A percentile compares a stretch with the other conserved stretches of the same genome.
These are phyloP conservation scores for Pseudofabraea citricarpa DNA, from an alignment of 2,329 filamentous ascomycete species.

Conservation along the genomic window DNA sequence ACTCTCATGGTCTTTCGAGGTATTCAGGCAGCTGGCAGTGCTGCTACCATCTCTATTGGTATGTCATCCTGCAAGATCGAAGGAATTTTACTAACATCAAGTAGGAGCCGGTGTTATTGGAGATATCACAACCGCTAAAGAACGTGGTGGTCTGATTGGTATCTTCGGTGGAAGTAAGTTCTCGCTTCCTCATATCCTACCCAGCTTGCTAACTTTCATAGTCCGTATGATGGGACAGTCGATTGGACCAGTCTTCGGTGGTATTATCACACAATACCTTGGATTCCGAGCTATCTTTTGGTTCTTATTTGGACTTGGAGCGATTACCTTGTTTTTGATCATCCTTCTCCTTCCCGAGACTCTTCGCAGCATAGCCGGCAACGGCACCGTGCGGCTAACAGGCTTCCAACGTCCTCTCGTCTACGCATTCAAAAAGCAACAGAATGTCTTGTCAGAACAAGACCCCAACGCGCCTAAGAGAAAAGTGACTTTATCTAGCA, in stretches of 20 bases:
- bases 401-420: slow-evolving; percentile 36
- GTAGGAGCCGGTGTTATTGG: slow-evolving; percentile 34
- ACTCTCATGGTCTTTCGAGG: slow-evolving; percentile 40
- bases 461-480: slow-evolving; percentile 10
- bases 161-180: slow-evolving; percentile 32
- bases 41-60: slow-evolving; percentile 43
- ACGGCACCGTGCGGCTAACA: slow-evolving; percentile 32
- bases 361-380: slow-evolving; percentile 31
- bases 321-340: slow-evolving; percentile 31
- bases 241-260: slow-evolving; percentile 39
- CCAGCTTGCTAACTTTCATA: slow-evolving; percentile 11
- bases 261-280: slow-evolving; percentile 28
- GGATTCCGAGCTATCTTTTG: slow-evolving; percentile 35
- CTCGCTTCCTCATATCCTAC: background rate
- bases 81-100: background rate
- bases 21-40: slow-evolving; percentile 42
- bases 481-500: slow-evolving; percentile 28
- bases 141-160: slow-evolving; percentile 34
- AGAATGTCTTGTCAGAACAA: slow-evolving; percentile 6
- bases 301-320: slow-evolving; percentile 34
- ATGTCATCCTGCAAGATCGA: slow-evolving; percentile 3
- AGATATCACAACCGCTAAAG: slow-evolving; percentile 32
- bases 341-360: slow-evolving; percentile 37
- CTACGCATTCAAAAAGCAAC: slow-evolving; percentile 20
- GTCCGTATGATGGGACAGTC: slow-evolving; percentile 38